Evolutionary conservation across 192 early-diverging fungal genomes (phyloP).

Genomic region (Paraglomus occultum): DNA sequence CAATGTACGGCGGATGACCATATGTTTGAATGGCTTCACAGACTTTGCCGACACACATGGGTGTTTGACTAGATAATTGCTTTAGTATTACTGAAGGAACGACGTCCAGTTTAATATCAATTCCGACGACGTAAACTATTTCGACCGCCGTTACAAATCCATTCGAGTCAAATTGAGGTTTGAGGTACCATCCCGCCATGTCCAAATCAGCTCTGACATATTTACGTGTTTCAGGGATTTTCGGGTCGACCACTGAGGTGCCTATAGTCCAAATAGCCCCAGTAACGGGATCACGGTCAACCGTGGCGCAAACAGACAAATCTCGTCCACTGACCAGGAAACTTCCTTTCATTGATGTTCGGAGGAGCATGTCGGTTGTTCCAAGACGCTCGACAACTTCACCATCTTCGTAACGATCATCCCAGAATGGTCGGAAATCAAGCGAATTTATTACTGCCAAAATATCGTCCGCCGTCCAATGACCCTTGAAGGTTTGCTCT

Average conservation of each 20-base stretch:
- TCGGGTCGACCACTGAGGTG: slow-evolving; percentile 46
- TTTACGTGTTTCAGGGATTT: slow-evolving; percentile 46
- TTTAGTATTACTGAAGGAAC: slow-evolving; percentile 45
- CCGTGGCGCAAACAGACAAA: slow-evolving; percentile 44
- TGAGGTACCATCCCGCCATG: slow-evolving; percentile 49
- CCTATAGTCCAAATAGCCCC: slow-evolving; percentile 44
- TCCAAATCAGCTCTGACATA: slow-evolving; percentile 43
- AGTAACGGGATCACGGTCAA: slow-evolving; percentile 49
- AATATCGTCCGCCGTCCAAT: slow-evolving; percentile 53
- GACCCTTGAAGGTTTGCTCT: slow-evolving; percentile 46
- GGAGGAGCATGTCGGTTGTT: slow-evolving; percentile 48
- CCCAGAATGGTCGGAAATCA: slow-evolving; percentile 53
- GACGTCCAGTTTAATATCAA: slow-evolving; percentile 47
- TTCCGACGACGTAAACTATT: slow-evolving; percentile 47
- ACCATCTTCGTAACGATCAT: slow-evolving; percentile 48
- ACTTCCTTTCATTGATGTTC: slow-evolving; percentile 35
- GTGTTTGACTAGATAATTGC: slow-evolving; percentile 43
- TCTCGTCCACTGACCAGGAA: slow-evolving; percentile 47
- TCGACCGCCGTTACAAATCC: slow-evolving; percentile 40
- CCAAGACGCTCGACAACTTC: slow-evolving; percentile 48
- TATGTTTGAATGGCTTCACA: slow-evolving; percentile 43
- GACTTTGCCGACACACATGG: slow-evolving; percentile 42
- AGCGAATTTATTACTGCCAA: slow-evolving; percentile 47
- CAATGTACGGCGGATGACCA: slow-evolving; percentile 56
- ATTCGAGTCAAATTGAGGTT: slow-evolving; percentile 42